Percentiles rank a stretch among this genome's conserved stretches.
Evolutionary conservation across 345 rosid species (phyloP).

Genomic region (Iberis pinnata): DNA sequence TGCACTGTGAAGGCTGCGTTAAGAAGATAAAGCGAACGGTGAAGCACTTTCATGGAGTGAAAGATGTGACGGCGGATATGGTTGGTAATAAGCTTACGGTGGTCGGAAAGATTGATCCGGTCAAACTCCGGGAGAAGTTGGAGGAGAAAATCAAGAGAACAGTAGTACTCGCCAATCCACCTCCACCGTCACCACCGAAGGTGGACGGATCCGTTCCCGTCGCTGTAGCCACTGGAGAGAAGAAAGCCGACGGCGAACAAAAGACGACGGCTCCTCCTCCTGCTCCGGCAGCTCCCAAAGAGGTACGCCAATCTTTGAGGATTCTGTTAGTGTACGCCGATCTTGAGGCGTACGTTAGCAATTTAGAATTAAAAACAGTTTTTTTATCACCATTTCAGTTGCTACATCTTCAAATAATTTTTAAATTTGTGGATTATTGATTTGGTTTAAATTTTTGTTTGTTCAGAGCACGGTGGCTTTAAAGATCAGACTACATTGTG

Average conservation of each 20-base stretch:
- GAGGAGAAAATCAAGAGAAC: conserved; percentile 54
- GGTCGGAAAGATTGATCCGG: conserved; percentile 65
- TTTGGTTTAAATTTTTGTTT: neutral
- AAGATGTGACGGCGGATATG: conserved; percentile 48
- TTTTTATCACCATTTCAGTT: too few relatives aligned
- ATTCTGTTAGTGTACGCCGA: too few relatives aligned
- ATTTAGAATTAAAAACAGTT: conserved; percentile 3
- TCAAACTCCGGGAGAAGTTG: conserved; percentile 32
- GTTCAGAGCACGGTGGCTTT: conserved; percentile 46
- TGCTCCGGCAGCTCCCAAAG: conserved; percentile 27
- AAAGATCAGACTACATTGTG: conserved; percentile 60
- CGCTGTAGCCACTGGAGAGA: conserved; percentile 22
- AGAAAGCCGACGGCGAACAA: conserved; percentile 32
- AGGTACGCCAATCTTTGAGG: too few relatives aligned
- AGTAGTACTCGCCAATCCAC: conserved; percentile 43
- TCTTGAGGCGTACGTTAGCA: neutral
- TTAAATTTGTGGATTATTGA: conserved; percentile 7
- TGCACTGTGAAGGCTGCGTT: conserved; percentile 92
- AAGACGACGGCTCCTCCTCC: conserved; percentile 32
- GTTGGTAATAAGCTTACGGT: conserved; percentile 58
- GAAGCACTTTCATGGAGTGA: conserved; percentile 52
- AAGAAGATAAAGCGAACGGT: conserved; percentile 48
- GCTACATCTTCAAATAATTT: too few relatives aligned
- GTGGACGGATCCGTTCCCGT: conserved; percentile 18
- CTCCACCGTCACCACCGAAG: conserved; percentile 32